Base-by-base conservation (phyloP, 768 basidiomycete species). In the Xerocomellus amylosporus region DNA sequence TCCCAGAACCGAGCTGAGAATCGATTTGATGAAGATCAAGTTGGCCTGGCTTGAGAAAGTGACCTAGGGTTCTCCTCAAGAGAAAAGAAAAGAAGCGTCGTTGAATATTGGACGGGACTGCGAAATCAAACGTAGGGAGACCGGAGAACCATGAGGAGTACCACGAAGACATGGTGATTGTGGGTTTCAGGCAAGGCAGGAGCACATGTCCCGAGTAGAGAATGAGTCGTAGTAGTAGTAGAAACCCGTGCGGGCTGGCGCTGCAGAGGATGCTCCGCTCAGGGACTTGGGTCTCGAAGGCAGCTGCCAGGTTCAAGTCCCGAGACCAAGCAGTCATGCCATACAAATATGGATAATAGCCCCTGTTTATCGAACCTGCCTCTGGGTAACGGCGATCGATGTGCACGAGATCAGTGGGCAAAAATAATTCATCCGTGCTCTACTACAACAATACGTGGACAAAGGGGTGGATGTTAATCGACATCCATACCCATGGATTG, bases 401-500 rank as follows among this genome's bases (percentile, higher is more conserved):
- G 38, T n/a, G 37, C 15, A 36, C 34, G 15, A 36, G 14, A 36
- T 36, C 8, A 36, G 36, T 36, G 17, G 3, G 46, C 10, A 33
- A 28, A 48, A 13, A 9, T 7, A 20, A 34, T 20, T 8, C 13
- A 17, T 30, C n/a, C 26, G 34, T 10, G 26, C 17, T 26, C 46
- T 17, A 56, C 17, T 37, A 58, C 49, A 39, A 36, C 9, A 38
- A 47, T 40, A 49, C 37, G 46, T 24, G 33, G 30, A 31, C 34
- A 26, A 28, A 33, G 14, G 17, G 24, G 41, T 5, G 5, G 24
- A 46, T 34, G 17, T 79, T 69, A 91, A 66, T 91, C 88, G 64
- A 91, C 73, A 44, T 89, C 88, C 94, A 97, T 98, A 26, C 83
- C 86, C 94, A 97, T 96, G 2, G 87, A 85, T 28, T 84, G 87